These are phyloP conservation scores for Digitaria exilis DNA, from an alignment of 202 grass and related monocot genomes.

Conservation along the genomic window DNA sequence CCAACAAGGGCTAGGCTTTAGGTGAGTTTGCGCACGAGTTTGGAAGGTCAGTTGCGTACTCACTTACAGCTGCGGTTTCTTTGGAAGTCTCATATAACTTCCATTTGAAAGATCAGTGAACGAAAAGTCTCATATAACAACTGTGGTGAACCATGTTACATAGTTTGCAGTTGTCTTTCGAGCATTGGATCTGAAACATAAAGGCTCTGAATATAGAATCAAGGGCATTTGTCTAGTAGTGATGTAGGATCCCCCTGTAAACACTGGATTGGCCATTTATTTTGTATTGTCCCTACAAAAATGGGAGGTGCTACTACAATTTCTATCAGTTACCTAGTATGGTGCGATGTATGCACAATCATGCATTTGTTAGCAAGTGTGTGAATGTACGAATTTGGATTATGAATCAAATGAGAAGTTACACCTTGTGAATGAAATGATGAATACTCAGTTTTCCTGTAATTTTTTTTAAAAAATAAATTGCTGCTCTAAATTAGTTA, in stretches of 20 bases:
- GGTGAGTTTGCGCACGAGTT: not conserved
- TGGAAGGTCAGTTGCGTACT: not conserved
- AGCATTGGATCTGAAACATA: not conserved
- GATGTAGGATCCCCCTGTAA: too few species aligned
- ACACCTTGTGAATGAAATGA: too few species aligned
- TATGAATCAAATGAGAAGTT: too few species aligned
- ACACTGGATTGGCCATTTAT: not conserved
- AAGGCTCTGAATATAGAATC: not conserved
- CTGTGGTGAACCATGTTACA: not conserved
- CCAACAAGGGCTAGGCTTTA: conserved; percentile 1
- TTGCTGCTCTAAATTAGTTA: too few species aligned
- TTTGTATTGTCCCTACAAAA: not conserved
- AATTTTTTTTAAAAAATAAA: too few species aligned
- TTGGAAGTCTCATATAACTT: not conserved
- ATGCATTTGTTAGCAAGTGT: too few species aligned
- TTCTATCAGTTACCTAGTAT: too few species aligned
- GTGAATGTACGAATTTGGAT: too few species aligned
- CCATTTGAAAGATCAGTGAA: not conserved
- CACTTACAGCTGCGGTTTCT: not conserved
- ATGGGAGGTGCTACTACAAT: not conserved
- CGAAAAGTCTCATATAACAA: too few species aligned
- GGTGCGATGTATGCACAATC: too few species aligned
- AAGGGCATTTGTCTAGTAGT: too few species aligned
- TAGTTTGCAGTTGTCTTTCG: not conserved
- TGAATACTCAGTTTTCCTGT: too few species aligned